phyloP scores from a whole-genome alignment of 1,284 basidiomycete species.

The Ceratobasidium sp. region DNA sequence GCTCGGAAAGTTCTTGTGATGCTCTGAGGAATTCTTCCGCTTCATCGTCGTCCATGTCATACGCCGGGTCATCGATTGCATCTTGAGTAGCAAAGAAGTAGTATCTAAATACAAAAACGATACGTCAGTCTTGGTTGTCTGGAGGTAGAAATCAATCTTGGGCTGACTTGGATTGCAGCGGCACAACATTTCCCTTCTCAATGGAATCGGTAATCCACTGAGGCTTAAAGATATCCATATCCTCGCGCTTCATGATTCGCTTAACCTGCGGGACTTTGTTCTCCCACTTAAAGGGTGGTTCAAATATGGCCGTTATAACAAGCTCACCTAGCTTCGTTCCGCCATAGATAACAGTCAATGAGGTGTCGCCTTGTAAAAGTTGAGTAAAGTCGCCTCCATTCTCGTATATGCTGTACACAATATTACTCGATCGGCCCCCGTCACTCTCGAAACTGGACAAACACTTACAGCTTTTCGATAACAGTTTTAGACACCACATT shows the following conservation, averaged over 20 bases:
- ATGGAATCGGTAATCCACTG: conserved; percentile 86
- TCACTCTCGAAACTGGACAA: neutral
- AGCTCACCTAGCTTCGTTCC: conserved; percentile 66
- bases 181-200: conserved; percentile 62
- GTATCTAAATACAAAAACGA: conserved; percentile 49
- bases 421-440: neutral
- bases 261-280: conserved; percentile 45
- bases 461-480: conserved; percentile 68
- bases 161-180: conserved; percentile 72
- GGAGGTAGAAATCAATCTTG: neutral
- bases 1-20: too few species aligned
- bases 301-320: conserved; percentile 63
- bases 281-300: neutral
- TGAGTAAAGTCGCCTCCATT: conserved; percentile 82
- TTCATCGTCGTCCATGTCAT: conserved; percentile 48
- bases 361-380: conserved; percentile 56
- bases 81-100: conserved; percentile 53
- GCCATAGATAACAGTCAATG: conserved; percentile 69
- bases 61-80: conserved; percentile 49
- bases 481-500: conserved; percentile 74
- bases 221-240: conserved; percentile 76
- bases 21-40: conserved; percentile 12
- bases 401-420: conserved; percentile 67
- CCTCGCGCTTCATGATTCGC: conserved; percentile 44
- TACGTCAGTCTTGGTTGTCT: too few species aligned